Conservation (phyloP, 2,329 filamentous ascomycete species). For the Colletotrichum euphorbiae region DNA sequence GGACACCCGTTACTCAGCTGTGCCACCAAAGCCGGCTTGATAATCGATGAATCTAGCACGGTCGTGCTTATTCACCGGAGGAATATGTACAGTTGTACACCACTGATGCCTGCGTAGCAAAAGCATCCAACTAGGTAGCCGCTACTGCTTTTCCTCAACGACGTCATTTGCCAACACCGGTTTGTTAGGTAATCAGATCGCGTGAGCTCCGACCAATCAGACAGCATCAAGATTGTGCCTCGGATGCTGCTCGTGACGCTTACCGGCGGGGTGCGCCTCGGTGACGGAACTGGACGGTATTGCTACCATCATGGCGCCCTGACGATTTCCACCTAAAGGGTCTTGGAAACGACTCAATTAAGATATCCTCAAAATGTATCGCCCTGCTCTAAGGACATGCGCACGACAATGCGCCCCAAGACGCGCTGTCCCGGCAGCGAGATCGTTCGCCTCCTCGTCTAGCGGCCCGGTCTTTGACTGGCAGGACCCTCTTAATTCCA, state of each 20-base stretch:
- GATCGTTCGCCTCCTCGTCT: conserved; percentile 52
- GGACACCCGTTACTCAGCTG: not conserved
- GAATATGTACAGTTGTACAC: no score
- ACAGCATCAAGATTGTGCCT: conserved; percentile 9
- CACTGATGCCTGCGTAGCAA: no score
- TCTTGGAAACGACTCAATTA: conserved; percentile 18
- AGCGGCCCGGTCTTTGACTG: conserved; percentile 75
- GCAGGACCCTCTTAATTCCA: conserved; percentile 85
- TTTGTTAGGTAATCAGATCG: conserved; percentile 24
- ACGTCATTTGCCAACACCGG: conserved; percentile 38
- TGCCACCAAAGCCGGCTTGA: not conserved
- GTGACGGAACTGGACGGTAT: conserved; percentile 10
- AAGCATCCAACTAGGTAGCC: no score
- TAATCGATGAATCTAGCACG: not conserved
- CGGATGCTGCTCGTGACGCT: conserved; percentile 36
- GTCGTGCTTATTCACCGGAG: not conserved
- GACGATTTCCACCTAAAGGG: conserved; percentile 3
- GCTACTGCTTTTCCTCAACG: not conserved
- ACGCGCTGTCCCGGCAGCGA: conserved; percentile 39
- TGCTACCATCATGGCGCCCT: conserved; percentile 5
- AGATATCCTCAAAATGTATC: conserved; percentile 18
- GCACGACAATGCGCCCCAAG: conserved; percentile 36
- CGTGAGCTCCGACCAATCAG: conserved; percentile 8
- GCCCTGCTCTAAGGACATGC: conserved; percentile 27
- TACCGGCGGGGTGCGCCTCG: conserved; percentile 29